phyloP scores from a whole-genome alignment of 345 rosid genomes.

The Citrus unshiu region DNA sequence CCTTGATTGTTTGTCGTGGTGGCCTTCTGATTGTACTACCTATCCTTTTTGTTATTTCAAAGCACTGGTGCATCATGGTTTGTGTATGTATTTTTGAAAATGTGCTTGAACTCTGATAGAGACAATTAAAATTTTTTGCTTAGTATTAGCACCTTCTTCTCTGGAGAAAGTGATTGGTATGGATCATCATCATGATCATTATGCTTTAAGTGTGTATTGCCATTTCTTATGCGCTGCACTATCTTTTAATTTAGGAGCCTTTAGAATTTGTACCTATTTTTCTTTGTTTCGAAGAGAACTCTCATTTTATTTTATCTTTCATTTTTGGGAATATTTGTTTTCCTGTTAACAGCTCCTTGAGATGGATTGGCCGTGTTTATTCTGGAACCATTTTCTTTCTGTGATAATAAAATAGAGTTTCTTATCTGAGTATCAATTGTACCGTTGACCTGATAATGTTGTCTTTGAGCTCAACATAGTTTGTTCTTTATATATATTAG shows the following conservation, averaged over 20 bases:
- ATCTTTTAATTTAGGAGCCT: not conserved
- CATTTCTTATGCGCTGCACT: not conserved
- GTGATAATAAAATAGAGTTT: not conserved
- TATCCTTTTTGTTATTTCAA: not conserved
- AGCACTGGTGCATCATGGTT: not conserved
- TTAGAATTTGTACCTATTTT: not conserved
- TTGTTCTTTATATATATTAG: not conserved
- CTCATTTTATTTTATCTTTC: not conserved
- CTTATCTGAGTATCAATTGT: not conserved
- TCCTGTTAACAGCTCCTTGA: not conserved
- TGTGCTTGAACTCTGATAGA: not conserved
- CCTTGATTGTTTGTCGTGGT: not conserved
- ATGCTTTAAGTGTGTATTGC: not conserved
- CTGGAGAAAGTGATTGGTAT: not conserved
- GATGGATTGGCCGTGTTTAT: not conserved
- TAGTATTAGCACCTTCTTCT: not conserved
- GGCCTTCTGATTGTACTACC: not conserved
- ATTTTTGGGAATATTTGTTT: not conserved
- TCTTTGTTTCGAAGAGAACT: not conserved
- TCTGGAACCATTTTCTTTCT: not conserved
- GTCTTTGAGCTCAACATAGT: not conserved
- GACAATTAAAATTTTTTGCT: not conserved
- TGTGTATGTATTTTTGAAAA: not conserved
- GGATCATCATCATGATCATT: not conserved
- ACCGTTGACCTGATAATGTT: not conserved